Percentiles rank a stretch among this genome's conserved stretches.
These are phyloP conservation scores for Globisporangium nagaii DNA, from an alignment of 352 stramenopile genomes.

Conservation along the genomic window DNA sequence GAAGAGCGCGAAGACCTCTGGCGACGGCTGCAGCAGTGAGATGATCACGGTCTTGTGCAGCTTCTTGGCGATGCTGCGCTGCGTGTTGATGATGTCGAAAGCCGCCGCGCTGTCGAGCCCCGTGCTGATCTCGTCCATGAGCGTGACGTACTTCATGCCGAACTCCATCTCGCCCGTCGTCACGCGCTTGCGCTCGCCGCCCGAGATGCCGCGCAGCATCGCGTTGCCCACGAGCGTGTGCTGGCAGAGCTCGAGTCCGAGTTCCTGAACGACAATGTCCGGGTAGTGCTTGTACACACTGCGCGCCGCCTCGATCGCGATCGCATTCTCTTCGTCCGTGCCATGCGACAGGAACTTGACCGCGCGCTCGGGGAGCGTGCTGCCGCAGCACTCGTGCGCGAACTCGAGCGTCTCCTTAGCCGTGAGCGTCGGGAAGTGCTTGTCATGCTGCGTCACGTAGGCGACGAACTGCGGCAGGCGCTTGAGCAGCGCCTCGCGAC, in stretches of 20 bases:
- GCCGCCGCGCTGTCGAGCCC: constrained; percentile 49
- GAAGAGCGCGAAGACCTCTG: constrained; percentile 91
- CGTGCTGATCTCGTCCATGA: constrained; percentile 83
- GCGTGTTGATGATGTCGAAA: constrained; percentile 48
- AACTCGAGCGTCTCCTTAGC: constrained; percentile 52
- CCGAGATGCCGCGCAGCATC: constrained; percentile 52
- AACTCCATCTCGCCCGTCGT: constrained; percentile 73
- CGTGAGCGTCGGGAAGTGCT: constrained; percentile 45
- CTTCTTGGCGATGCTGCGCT: constrained; percentile 32
- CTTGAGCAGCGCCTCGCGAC: constrained; percentile 22
- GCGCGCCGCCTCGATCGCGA: constrained; percentile 24
- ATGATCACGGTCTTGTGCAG: constrained; percentile 62
- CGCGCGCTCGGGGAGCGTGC: constrained; percentile 19
- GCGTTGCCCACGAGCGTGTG: constrained; percentile 60
- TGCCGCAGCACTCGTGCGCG: constrained; percentile 48
- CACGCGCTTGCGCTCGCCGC: constrained; percentile 59
- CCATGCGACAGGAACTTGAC: constrained; percentile 29
- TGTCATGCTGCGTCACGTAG: constrained; percentile 47
- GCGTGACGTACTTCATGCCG: constrained; percentile 59
- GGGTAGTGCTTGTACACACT: constrained; percentile 44
- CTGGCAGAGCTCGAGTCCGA: constrained; percentile 49
- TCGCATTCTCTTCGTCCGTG: constrained; percentile 35
- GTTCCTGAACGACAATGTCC: constrained; percentile 41
- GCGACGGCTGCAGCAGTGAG: constrained; percentile 86
- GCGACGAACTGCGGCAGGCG: constrained; percentile 39